Evolutionary conservation across 495 filamentous ascomycete species (phyloP), one percentile per base, ranked within the genome.

Genomic region (Penicillium salamii): DNA sequence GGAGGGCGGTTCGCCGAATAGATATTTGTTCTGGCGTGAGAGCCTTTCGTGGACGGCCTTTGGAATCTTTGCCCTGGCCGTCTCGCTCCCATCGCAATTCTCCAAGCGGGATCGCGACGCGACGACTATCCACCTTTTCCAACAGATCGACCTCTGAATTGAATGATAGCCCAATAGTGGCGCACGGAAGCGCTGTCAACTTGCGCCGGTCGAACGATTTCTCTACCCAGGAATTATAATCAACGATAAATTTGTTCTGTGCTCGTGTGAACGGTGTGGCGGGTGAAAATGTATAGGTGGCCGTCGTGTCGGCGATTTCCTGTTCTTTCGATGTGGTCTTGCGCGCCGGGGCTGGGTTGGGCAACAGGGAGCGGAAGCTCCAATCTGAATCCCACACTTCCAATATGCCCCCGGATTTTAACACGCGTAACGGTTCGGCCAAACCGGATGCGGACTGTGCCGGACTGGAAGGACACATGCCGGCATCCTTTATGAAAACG

Each of bases 321-420:
- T 83, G 78, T 49, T 87, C 82, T 42, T 82, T 78, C 31, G 77
- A 75, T 11, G 71, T 61, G 46, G 71, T 66, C 39, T 75, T 69
- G 43, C 72, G 67, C 38, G 81, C 70, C 34, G 82, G 80, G 1
- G 85, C 80, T 39, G 87, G 86, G 65, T 93, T 87, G 14, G 86
- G 85, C 20, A 87, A 77, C 35, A 95, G 67, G 59, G 85, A 89
- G 49, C 87, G 84, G 54, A 95, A 78, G 8, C 83, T 77, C 58
- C 87, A 83, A 68, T 92, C 89, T 1, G 83, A 84, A 53, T 95
- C 89, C 88, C 90, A 93, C 18, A 95, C 80, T 67, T 97, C 92
- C 42, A 96, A 61, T 12, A 83, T 80, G 1, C 92, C 92, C 6
- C 89, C 91, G 0, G 84, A 84, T 55, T 80, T 83, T 34, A 96